These are phyloP conservation scores for Cochlearia excelsa DNA, from an alignment of 345 rosid species.

Conservation along the genomic window DNA sequence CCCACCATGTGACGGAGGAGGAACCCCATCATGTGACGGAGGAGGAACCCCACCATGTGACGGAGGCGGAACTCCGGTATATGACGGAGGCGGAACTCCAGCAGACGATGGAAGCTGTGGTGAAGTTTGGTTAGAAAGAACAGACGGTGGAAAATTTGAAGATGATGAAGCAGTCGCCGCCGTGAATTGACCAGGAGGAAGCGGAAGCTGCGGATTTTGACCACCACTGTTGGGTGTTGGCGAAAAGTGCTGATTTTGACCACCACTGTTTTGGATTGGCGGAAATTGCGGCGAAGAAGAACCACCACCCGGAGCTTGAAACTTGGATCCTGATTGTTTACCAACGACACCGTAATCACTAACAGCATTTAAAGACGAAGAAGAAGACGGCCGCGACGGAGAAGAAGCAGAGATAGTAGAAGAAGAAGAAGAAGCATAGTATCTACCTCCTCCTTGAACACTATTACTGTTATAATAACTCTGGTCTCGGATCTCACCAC, in stretches of 20 bases:
- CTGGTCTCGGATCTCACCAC: constrained; percentile 22
- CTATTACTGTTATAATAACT: neutral
- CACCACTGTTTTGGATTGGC: neutral
- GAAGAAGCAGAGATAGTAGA: constrained; percentile 17
- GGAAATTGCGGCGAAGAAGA: constrained; percentile 10
- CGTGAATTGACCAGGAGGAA: constrained; percentile 33
- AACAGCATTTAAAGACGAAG: constrained; percentile 13
- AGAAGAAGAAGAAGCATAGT: constrained; percentile 28
- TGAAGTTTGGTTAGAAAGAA: constrained; percentile 14
- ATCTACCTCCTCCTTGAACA: constrained; percentile 25
- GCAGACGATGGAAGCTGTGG: constrained; percentile 8
- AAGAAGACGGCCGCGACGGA: constrained; percentile 22
- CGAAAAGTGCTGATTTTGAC: constrained; percentile 10
- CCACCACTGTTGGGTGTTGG: constrained; percentile 3
- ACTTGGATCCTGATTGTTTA: constrained; percentile 23
- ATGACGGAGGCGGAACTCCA: constrained; percentile 18
- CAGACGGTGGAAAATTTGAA: neutral
- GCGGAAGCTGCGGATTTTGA: constrained; percentile 30
- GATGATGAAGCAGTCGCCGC: constrained; percentile 4
- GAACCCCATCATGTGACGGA: neutral
- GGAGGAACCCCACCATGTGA: constrained; percentile 24
- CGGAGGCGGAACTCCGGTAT: neutral
- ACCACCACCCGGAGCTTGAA: constrained; percentile 30
- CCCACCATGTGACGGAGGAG: constrained; percentile 28
- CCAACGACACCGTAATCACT: constrained; percentile 23